Percentiles rank a stretch among this genome's conserved stretches.
Conservation (phyloP, 139 green algal species). For the Chlamydomonas sp. region DNA sequence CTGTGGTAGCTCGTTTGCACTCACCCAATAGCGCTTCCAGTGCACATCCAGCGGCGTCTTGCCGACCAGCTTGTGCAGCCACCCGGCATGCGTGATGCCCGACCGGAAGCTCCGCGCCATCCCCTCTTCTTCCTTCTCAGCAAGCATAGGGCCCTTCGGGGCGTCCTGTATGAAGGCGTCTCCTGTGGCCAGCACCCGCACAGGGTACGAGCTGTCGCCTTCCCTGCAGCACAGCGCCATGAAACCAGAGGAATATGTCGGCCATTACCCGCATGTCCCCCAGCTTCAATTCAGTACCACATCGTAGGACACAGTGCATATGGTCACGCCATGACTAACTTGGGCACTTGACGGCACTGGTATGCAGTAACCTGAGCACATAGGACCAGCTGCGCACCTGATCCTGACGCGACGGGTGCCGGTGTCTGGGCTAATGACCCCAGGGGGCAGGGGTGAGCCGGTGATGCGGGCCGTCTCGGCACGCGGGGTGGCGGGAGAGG, state of each 20-base stretch:
- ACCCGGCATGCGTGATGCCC: slow-evolving; percentile 45
- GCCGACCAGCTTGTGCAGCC: slow-evolving; percentile 63
- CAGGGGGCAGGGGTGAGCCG: not conserved
- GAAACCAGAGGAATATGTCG: no score
- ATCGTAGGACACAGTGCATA: no score
- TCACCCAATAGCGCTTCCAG: slow-evolving; percentile 63
- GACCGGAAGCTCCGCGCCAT: slow-evolving; percentile 32
- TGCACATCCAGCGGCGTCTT: slow-evolving; percentile 53
- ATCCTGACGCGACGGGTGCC: not conserved
- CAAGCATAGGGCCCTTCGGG: slow-evolving; percentile 10
- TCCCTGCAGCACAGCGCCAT: not conserved
- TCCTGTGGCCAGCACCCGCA: slow-evolving; percentile 12
- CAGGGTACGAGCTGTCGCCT: not conserved
- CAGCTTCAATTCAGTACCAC: no score
- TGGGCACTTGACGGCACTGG: no score
- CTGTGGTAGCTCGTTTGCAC: not conserved
- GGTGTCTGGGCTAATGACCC: not conserved
- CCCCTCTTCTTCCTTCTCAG: slow-evolving; percentile 13
- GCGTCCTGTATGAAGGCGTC: slow-evolving; percentile 21
- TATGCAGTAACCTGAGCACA: no score
- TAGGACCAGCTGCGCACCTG: not conserved
- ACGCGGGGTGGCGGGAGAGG: not conserved
- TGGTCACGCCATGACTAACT: no score
- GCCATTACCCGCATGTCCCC: no score
- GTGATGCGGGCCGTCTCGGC: not conserved